Evolutionary conservation across 208 protist species (phyloP), one percentile per base, ranked within the genome.

Genomic region (Strigomonas culicis): DNA sequence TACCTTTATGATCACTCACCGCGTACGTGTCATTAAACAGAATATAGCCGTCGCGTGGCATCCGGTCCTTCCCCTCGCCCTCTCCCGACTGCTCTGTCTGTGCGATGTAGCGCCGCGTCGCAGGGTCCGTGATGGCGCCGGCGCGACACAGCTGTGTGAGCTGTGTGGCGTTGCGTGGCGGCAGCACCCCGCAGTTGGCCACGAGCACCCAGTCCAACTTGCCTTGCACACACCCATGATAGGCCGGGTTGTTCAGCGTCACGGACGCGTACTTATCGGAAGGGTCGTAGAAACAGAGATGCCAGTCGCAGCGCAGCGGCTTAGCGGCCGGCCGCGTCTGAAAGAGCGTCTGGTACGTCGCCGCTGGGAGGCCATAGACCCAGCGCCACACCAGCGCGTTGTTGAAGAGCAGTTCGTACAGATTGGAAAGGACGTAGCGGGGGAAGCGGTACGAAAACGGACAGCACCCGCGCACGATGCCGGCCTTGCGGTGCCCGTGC

Each of bases 151-250:
- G 78, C 13, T 64, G 66, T 28, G 53, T 59, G 3, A 63, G 63
- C 50, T 17, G 4, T 2, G 7, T 2, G 6, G 8, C 27, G 22
- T 58, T 2, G 4, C 30, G 24, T 4, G 21, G 27, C 17, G 52
- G 22, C 52, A 58, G 27, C 52, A 28, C 17, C 2, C 17, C 4
- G 17, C 30, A 21, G 27, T 32, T 31, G 3, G 27, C 25, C 4
- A 92, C 57, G 39, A 94, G 63, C 27, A 89, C 34, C 86, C 85
- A 92, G 55, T 92, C 85, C 15, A 90, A 46, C 70, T 94, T 92
- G 4, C 88, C 88, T 11, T 66, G 55, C 30, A 88, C 83, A 27
- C 86, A 72, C 27, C 82, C 84, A 63, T 79, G 28, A 72, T 90
- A 94, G 31, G 22, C 55, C 0, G 81, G 76, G 55, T 80, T 71